These are phyloP conservation scores for Trypanosoma vivax DNA, from an alignment of 208 protist species.

Conservation along the genomic window DNA sequence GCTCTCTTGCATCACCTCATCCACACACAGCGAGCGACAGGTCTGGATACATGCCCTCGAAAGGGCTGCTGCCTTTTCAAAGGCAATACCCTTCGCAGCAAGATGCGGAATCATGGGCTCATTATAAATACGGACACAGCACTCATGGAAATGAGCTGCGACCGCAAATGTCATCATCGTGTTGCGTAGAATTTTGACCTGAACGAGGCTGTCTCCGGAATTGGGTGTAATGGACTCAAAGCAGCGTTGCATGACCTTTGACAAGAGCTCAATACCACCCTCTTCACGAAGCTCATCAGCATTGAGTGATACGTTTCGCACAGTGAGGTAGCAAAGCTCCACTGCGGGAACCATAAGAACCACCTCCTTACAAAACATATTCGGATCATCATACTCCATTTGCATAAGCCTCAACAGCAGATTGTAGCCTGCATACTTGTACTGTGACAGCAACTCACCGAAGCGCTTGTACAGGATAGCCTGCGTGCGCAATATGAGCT, in stretches of 20 bases:
- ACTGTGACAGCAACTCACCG: conserved; percentile 58
- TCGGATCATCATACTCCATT: conserved; percentile 48
- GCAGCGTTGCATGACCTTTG: conserved; percentile 55
- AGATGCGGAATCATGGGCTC: conserved; percentile 49
- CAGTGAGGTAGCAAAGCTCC: conserved; percentile 87
- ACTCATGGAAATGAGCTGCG: conserved; percentile 64
- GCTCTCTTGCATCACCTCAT: conserved; percentile 51
- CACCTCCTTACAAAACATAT: conserved; percentile 64
- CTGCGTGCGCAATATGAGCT: conserved; percentile 82
- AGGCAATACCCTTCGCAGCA: conserved; percentile 50
- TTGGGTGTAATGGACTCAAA: conserved; percentile 59
- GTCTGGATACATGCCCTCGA: conserved; percentile 72
- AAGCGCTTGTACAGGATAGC: conserved; percentile 90
- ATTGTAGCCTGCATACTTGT: conserved; percentile 94
- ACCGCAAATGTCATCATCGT: conserved; percentile 79
- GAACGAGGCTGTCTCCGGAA: conserved; percentile 33
- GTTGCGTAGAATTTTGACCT: conserved; percentile 52
- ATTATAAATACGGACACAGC: conserved; percentile 44
- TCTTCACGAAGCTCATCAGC: conserved; percentile 91
- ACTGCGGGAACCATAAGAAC: conserved; percentile 73
- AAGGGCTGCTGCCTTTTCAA: conserved; percentile 43
- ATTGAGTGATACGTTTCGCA: conserved; percentile 89
- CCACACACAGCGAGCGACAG: conserved; percentile 49
- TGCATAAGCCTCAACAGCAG: conserved; percentile 81
- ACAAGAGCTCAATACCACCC: conserved; percentile 80